phyloP scores from a whole-genome alignment of 768 basidiomycete species.

The Galerina sulciceps region DNA sequence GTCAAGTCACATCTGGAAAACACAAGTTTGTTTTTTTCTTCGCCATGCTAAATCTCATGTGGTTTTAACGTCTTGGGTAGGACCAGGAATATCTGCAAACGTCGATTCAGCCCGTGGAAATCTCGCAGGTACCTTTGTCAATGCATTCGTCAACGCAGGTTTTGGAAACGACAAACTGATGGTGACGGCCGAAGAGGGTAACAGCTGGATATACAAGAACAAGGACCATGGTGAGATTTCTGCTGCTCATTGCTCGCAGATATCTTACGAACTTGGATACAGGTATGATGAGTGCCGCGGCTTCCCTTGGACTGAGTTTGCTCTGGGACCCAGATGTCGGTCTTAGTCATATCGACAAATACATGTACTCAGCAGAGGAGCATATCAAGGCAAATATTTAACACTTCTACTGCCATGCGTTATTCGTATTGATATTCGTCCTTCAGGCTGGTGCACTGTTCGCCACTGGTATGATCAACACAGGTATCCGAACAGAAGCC shows the following conservation, averaged over 20 bases:
- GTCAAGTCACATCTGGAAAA: constrained; percentile 96
- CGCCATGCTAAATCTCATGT: neutral
- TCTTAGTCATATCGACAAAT: constrained; percentile 93
- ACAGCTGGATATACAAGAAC: constrained; percentile 99
- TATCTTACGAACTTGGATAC: neutral
- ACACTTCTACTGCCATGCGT: neutral
- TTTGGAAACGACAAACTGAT: constrained; percentile 99
- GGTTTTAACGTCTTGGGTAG: constrained; percentile 33
- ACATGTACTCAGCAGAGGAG: constrained; percentile 95
- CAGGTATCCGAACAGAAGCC: constrained; percentile 87
- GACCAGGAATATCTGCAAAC: constrained; percentile 68
- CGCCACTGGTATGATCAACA: constrained; percentile 92
- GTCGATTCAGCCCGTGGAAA: constrained; percentile 95
- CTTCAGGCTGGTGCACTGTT: constrained; percentile 86
- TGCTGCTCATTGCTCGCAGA: neutral
- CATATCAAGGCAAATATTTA: constrained; percentile 75
- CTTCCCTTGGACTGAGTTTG: constrained; percentile 89
- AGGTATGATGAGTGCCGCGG: constrained; percentile 97
- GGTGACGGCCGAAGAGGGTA: constrained; percentile 95
- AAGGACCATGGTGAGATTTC: constrained; percentile 84
- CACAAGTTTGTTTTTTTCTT: constrained; percentile 54
- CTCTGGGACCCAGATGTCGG: constrained; percentile 97
- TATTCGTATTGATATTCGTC: neutral
- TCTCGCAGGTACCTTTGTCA: constrained; percentile 96
- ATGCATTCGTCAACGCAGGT: constrained; percentile 98